Evolutionary conservation across 352 stramenopile species (phyloP), one percentile per base, ranked within the genome.

Genomic region (Bremia lactucae): DNA sequence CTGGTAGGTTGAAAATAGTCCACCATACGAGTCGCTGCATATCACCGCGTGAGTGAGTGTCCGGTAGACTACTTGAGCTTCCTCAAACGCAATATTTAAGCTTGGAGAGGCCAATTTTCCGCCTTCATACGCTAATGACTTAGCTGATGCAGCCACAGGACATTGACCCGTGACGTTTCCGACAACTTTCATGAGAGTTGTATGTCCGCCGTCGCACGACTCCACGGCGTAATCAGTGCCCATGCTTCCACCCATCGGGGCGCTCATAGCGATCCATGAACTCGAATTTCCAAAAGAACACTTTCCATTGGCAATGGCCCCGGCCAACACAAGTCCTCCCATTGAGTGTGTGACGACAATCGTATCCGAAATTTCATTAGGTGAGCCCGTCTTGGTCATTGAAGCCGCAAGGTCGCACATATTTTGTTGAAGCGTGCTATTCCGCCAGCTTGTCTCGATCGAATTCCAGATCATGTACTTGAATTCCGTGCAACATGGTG

Each of bases 271-370:
- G 13, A 75, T 23, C 67, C 67, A 78, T 8, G 56, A 64, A 4
- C 51, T 61, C 33, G 45, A 63, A 15, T 53, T 62, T 18, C 43
- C 55, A 0, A 83, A 42, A 20, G 42, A 47, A 44, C 72, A 86
- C 21, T 59, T 62, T 10, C 59, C 58, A 1, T 41, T 65, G 6
- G 68, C 68, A 24, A 83, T 52, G 1, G 64, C 67, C 9, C 58
- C 41, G 24, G 46, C 65, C 10, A 72, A 18, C 15, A 68, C 42
- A 7, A 80, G 52, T 6, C 62, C 65, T 10, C 64, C 65, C 62
- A 76, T 76, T 0, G 68, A 80, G 38, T 80, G 64, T 11, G 58
- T 59, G 13, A 76, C 44, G 11, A 80, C 41, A 34, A 76, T 75
- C 1, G 65, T 65, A 36, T 73, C 53, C 8, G 57, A 41, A 28